A percentile compares a stretch with the other conserved stretches of the same genome.
phyloP scores from a whole-genome alignment of 2,329 filamentous ascomycete genomes.

The Lecanicillium sp. region DNA sequence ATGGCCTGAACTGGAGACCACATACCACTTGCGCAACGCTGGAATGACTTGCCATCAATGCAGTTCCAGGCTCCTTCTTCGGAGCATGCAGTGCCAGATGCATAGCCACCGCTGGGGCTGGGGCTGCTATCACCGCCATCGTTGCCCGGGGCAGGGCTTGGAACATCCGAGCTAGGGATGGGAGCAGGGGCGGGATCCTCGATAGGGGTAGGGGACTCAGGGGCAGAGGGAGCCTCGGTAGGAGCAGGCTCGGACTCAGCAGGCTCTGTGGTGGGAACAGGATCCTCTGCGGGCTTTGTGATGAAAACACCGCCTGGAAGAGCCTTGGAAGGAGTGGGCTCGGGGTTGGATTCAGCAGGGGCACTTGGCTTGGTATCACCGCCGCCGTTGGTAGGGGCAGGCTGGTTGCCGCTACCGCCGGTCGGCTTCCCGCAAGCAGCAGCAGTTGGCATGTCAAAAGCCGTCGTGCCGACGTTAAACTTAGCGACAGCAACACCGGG shows the following conservation, averaged over 20 bases:
- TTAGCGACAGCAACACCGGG: constrained; percentile 51
- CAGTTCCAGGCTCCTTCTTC: constrained; percentile 48
- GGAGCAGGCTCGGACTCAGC: constrained; percentile 3
- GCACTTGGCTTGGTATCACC: constrained; percentile 11
- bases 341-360: constrained; percentile 3
- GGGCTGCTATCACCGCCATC: constrained; percentile 14
- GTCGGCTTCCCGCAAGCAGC: constrained; percentile 13
- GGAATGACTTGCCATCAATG: constrained; percentile 39
- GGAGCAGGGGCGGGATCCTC: constrained; percentile 10
- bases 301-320: constrained; percentile 7
- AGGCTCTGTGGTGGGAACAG: constrained; percentile 7
- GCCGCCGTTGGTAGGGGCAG: constrained; percentile 14
- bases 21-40: constrained; percentile 44
- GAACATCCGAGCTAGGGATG: background rate
- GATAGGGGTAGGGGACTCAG: too few relatives aligned
- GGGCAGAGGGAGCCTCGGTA: constrained; percentile 14
- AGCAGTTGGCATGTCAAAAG: constrained; percentile 20
- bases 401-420: constrained; percentile 16
- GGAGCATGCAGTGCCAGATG: constrained; percentile 37
- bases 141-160: background rate
- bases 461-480: constrained; percentile 30
- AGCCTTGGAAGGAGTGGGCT: background rate
- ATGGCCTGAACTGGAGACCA: constrained; percentile 39
- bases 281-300: background rate
- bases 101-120: constrained; percentile 19